Conservation (phyloP, 2,329 filamentous ascomycete genomes). For the Cordyceps pruinosa region DNA sequence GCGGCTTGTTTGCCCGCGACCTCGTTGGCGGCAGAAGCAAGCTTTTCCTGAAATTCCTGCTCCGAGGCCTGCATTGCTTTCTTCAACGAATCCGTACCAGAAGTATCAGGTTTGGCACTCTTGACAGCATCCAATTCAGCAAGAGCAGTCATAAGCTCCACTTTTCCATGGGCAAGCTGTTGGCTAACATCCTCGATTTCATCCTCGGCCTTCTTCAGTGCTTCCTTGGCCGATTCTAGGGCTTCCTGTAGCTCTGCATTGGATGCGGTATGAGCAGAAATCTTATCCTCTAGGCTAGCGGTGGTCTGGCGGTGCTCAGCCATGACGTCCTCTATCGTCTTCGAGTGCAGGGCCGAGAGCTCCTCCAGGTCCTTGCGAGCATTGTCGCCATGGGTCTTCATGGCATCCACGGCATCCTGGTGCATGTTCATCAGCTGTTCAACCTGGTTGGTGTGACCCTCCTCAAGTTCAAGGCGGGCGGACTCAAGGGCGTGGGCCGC, state of each 20-base stretch:
- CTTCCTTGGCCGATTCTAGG: slow-evolving; percentile 33
- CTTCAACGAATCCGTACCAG: slow-evolving; percentile 45
- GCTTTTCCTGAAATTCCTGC: slow-evolving; percentile 38
- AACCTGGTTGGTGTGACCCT: slow-evolving; percentile 40
- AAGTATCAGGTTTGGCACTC: slow-evolving; percentile 50
- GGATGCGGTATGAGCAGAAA: slow-evolving; percentile 29
- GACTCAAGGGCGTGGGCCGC: slow-evolving; percentile 39
- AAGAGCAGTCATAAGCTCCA: slow-evolving; percentile 51
- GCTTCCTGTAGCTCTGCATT: slow-evolving; percentile 30
- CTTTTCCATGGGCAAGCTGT: slow-evolving; percentile 52
- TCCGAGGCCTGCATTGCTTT: slow-evolving; percentile 43
- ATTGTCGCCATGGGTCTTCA: slow-evolving; percentile 33
- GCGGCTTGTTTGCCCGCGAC: slow-evolving; percentile 31
- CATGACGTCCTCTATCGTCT: slow-evolving; percentile 33
- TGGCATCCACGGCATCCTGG: slow-evolving; percentile 33
- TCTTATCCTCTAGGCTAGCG: slow-evolving; percentile 28
- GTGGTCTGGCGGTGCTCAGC: slow-evolving; percentile 31
- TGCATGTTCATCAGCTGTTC: slow-evolving; percentile 39
- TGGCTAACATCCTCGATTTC: slow-evolving; percentile 45
- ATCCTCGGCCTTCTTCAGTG: slow-evolving; percentile 38
- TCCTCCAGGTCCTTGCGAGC: slow-evolving; percentile 39
- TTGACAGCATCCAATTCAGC: slow-evolving; percentile 54
- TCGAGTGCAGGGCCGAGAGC: slow-evolving; percentile 29
- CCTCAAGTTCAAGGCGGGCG: slow-evolving; percentile 38
- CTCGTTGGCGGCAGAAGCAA: slow-evolving; percentile 27